A percentile compares a stretch with the other conserved stretches of the same genome.
Conservation (phyloP, 441 rosid species). For the Kokia cookei region DNA sequence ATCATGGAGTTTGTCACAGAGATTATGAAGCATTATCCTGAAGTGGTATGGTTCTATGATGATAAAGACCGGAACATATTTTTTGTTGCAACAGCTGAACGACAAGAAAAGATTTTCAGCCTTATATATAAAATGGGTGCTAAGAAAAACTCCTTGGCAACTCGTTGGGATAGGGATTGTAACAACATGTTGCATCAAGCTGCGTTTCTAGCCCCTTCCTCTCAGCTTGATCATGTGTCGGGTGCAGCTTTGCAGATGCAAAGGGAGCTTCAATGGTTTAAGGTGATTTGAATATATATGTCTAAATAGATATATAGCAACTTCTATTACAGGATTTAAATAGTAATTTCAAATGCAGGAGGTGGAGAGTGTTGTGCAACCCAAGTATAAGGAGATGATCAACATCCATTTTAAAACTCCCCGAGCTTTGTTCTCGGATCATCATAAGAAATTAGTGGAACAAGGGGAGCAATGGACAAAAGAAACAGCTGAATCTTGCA, state of each 20-base stretch:
- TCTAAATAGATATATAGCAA: no score
- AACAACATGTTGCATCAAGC: constrained; percentile 74
- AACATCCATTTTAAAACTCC: constrained; percentile 39
- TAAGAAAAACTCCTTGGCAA: constrained; percentile 48
- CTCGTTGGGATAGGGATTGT: constrained; percentile 33
- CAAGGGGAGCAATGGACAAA: constrained; percentile 77
- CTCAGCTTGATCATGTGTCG: constrained; percentile 53
- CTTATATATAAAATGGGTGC: constrained; percentile 61
- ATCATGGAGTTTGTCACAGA: constrained; percentile 48
- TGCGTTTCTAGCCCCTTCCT: constrained; percentile 45
- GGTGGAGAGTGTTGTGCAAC: constrained; percentile 61
- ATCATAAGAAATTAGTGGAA: constrained; percentile 47
- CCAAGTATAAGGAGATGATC: constrained; percentile 50
- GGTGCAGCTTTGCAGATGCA: constrained; percentile 89
- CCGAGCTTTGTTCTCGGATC: constrained; percentile 36
- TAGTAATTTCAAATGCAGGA: constrained; percentile 25
- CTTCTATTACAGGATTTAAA: no score
- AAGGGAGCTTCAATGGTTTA: constrained; percentile 50
- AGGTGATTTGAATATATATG: neutral
- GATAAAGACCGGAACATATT: constrained; percentile 38
- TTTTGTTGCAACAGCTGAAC: constrained; percentile 44
- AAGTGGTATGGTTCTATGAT: constrained; percentile 48
- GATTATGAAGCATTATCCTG: constrained; percentile 48
- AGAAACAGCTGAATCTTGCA: constrained; percentile 55
- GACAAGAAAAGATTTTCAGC: constrained; percentile 70